Conservation (phyloP, 2,329 filamentous ascomycete genomes). For the Pseudogymnoascus sp. region DNA sequence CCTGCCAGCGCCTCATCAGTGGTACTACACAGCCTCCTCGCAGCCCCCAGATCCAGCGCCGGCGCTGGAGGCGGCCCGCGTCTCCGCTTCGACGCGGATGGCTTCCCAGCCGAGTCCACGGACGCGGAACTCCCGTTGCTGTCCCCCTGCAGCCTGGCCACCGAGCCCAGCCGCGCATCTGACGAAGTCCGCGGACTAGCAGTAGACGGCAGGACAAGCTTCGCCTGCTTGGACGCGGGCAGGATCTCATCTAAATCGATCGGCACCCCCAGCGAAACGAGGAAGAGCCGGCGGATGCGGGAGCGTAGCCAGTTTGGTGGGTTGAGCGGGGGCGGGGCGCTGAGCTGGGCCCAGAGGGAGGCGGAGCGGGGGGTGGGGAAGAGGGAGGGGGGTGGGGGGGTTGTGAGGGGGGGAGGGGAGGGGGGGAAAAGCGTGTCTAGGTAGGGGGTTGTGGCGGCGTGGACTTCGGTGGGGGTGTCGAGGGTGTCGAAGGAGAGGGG, state of each 20-base stretch:
- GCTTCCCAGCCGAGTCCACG: slow-evolving; percentile 49
- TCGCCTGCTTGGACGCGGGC: slow-evolving; percentile 95
- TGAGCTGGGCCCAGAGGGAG: slow-evolving; percentile 92
- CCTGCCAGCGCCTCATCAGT: slow-evolving; percentile 76
- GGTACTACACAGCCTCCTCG: slow-evolving; percentile 69
- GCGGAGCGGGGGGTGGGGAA: slow-evolving; percentile 81
- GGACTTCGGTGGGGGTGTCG: slow-evolving; percentile 48
- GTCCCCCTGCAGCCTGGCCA: slow-evolving; percentile 27
- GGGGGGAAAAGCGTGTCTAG: slow-evolving; percentile 58
- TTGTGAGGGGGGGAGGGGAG: slow-evolving; percentile 39
- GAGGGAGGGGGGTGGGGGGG: slow-evolving; percentile 41
- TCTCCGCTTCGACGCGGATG: slow-evolving; percentile 35
- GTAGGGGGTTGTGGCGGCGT: slow-evolving; percentile 54
- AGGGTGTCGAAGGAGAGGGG: slow-evolving; percentile 61
- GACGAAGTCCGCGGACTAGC: slow-evolving; percentile 47
- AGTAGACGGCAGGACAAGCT: slow-evolving; percentile 77
- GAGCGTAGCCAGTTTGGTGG: slow-evolving; percentile 97
- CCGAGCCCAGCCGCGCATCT: slow-evolving; percentile 34
- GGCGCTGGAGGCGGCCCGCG: slow-evolving; percentile 60
- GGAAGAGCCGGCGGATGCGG: slow-evolving; percentile 85
- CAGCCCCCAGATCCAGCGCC: slow-evolving; percentile 69
- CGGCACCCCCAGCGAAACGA: slow-evolving; percentile 90
- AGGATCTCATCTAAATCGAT: slow-evolving; percentile 97
- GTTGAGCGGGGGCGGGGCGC: slow-evolving; percentile 86
- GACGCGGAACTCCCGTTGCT: slow-evolving; percentile 49